A percentile compares a stretch with the other conserved stretches of the same genome.
phyloP scores from a whole-genome alignment of 1,139 yeast species.

The Eremothecium gossypii region DNA sequence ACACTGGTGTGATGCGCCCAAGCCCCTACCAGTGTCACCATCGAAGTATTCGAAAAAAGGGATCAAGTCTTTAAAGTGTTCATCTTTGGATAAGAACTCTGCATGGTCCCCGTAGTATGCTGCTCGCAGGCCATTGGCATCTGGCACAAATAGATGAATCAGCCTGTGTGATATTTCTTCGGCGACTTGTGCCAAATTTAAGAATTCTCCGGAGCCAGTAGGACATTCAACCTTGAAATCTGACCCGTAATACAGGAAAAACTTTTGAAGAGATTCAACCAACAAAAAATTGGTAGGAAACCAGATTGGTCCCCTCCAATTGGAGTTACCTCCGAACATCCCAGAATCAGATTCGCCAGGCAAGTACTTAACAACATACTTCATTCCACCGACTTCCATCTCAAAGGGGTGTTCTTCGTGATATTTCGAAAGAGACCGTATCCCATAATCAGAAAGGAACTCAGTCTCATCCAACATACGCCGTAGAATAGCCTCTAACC shows the following conservation, averaged over 20 bases:
- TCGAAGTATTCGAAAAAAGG: conserved; percentile 88
- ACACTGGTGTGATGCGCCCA: conserved; percentile 93
- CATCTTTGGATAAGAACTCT: conserved; percentile 56
- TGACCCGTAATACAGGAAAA: conserved; percentile 84
- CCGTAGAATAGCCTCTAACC: conserved; percentile 66
- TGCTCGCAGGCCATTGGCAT: conserved; percentile 63
- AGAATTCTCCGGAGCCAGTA: conserved; percentile 68
- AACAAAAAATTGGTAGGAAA: conserved; percentile 85
- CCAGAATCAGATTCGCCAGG: conserved; percentile 95
- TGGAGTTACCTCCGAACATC: conserved; percentile 93
- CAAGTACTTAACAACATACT: conserved; percentile 66
- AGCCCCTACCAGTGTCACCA: conserved; percentile 91
- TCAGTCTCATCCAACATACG: conserved; percentile 85
- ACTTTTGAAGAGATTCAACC: conserved; percentile 83
- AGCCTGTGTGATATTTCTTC: conserved; percentile 85
- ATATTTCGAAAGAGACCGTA: conserved; percentile 79
- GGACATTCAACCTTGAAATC: conserved; percentile 86
- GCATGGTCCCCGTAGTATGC: conserved; percentile 57
- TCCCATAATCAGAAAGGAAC: conserved; percentile 79
- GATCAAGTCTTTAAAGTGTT: conserved; percentile 64
- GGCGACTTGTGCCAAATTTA: conserved; percentile 87
- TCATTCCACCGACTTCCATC: conserved; percentile 76
- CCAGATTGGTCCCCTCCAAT: conserved; percentile 99
- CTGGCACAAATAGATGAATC: conserved; percentile 69
- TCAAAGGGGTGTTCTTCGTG: conserved; percentile 82